Evolutionary conservation across 176 grass and related monocot genomes (phyloP), one percentile per base, ranked within the genome.

Genomic region (Carex littledalei): DNA sequence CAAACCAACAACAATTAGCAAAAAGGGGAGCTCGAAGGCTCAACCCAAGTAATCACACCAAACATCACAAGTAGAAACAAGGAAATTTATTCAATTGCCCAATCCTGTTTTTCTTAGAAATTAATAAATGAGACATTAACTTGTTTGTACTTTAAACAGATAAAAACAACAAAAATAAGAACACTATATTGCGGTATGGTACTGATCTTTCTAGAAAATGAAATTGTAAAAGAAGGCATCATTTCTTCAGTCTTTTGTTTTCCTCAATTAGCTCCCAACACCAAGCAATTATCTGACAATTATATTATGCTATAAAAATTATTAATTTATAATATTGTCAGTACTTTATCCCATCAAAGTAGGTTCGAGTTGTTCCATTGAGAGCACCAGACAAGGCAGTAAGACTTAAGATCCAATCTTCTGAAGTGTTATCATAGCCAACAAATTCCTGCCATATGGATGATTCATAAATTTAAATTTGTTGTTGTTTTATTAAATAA

Each of bases 331-430:
- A 21, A 6, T 55, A 52, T 62, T 63, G 16, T 62, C 18, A 41
- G 83, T 50, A 91, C 92, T 61, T 87, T 84, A 95, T 88, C 12
- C 94, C 90, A 80, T 92, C 94, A 35, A 86, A 75, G 78, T 93
- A 97, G 45, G 92, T 81, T 73, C 92, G 67, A 12, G 92, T 97
- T 31, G 84, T 87, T 86, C 94, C 90, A 78, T 94, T 97, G 66
- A 94, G 85, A 31, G 90, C 90, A 62, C 94, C 94, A 15, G 94
- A 97, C 34, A 97, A 84, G 63, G 92, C 88, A 72, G 92, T 97
- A 65, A 97, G 65, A 73, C 92, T 97, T 10, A 97, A 73, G 39
- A 97, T 88, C 94, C 94, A 92, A 39, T 83, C 72, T 58, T 94
- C 92, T 0, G 90, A 89, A 63, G 90, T 89, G 88, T 67, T 73